Percentiles rank a stretch among this genome's conserved stretches.
These are phyloP conservation scores for Nigrograna mackinnonii DNA, from an alignment of 2,329 filamentous ascomycete species.

Conservation along the genomic window DNA sequence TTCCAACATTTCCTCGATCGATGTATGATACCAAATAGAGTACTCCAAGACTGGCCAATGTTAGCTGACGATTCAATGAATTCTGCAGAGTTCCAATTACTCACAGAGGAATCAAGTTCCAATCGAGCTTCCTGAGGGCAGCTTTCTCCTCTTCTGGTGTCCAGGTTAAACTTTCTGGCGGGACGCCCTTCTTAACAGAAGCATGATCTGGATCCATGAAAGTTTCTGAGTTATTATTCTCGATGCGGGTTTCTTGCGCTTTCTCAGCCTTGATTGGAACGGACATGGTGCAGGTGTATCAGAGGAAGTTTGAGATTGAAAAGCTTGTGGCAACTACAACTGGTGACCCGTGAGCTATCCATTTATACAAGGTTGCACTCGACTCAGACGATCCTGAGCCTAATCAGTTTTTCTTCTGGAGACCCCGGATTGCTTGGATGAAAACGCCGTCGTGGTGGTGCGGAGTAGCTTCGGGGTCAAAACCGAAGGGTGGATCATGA, in stretches of 20 bases:
- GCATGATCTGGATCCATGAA: neutral
- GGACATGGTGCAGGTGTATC: no score
- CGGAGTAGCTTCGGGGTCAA: no score
- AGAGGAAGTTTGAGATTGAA: no score
- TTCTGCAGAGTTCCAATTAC: neutral
- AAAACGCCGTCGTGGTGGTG: no score
- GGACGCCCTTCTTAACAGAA: neutral
- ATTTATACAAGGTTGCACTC: no score
- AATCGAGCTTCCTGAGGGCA: conserved; percentile 3
- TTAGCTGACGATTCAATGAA: neutral
- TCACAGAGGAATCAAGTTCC: conserved; percentile 3
- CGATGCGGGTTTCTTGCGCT: neutral
- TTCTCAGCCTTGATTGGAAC: neutral
- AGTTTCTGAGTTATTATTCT: neutral
- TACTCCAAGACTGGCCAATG: conserved; percentile 4
- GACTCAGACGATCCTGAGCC: no score
- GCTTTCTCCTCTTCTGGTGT: conserved; percentile 2
- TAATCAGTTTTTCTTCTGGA: no score
- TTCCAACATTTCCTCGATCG: conserved; percentile 29
- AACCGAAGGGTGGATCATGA: no score
- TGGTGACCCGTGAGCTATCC: no score
- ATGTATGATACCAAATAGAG: conserved; percentile 31
- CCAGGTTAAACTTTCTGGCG: neutral
- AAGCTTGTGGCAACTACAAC: no score
- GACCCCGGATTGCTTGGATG: no score